Conservation (phyloP, 306 rosid species). For the Casuarina equisetifolia region DNA sequence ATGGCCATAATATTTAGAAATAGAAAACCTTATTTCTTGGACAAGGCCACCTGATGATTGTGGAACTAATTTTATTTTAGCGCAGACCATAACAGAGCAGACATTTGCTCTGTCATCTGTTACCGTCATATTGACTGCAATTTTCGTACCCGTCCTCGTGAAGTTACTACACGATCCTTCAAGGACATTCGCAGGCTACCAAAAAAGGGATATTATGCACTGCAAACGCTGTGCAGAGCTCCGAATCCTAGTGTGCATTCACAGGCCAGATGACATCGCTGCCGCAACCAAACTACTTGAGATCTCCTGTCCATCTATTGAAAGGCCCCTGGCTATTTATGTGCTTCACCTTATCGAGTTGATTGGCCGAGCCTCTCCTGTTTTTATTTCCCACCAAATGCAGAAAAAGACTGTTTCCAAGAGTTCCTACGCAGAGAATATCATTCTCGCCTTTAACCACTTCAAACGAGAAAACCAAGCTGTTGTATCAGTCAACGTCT, state of each 20-base stretch:
- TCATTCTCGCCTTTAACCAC: constrained; percentile 38
- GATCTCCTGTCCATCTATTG: constrained; percentile 36
- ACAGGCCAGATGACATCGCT: constrained; percentile 38
- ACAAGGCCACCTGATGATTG: not conserved
- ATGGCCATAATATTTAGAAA: not conserved
- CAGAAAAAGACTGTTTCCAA: constrained; percentile 21
- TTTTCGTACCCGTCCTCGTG: constrained; percentile 36
- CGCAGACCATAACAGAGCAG: constrained; percentile 28
- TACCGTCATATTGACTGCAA: constrained; percentile 25
- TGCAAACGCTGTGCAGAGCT: constrained; percentile 32
- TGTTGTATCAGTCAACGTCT: constrained; percentile 21
- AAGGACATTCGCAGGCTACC: constrained; percentile 50
- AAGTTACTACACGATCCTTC: constrained; percentile 49
- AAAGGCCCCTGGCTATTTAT: constrained; percentile 35
- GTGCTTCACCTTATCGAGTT: constrained; percentile 55
- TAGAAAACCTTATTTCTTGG: not conserved
- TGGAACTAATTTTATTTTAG: not conserved
- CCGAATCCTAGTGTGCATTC: constrained; percentile 36
- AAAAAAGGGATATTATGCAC: constrained; percentile 39
- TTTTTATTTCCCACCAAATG: constrained; percentile 44
- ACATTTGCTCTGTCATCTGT: constrained; percentile 17
- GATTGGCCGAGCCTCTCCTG: constrained; percentile 44
- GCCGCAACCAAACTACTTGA: constrained; percentile 35
- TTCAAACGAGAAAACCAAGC: constrained; percentile 29
- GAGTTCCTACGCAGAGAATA: constrained; percentile 46